These are phyloP conservation scores for Cyclotella atomus DNA, from an alignment of 108 stramenopile species.

Conservation along the genomic window DNA sequence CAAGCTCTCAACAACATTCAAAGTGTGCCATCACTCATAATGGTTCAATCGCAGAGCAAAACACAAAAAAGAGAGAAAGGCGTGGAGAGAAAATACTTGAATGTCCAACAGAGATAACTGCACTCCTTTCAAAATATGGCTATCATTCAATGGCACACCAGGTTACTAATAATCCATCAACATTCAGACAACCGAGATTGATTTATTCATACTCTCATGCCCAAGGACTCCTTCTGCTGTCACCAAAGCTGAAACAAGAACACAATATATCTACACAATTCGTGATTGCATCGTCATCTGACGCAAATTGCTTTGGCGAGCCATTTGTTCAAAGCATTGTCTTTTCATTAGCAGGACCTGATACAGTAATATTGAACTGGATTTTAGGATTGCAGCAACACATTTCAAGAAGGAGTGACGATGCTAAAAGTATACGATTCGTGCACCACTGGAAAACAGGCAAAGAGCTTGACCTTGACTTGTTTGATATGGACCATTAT, in stretches of 20 bases:
- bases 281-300: slow-evolving; percentile 54
- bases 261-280: slow-evolving; percentile 65
- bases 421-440: slow-evolving; percentile 17
- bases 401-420: background rate
- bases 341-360: slow-evolving; percentile 54
- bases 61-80: background rate
- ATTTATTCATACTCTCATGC: slow-evolving; percentile 68
- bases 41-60: background rate
- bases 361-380: slow-evolving; percentile 83
- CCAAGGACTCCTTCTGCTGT: slow-evolving; percentile 64
- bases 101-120: slow-evolving; percentile 18
- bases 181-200: slow-evolving; percentile 9
- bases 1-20: background rate
- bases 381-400: slow-evolving; percentile 44
- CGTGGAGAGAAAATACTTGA: background rate
- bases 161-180: background rate
- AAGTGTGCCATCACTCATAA: background rate
- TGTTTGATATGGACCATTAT: slow-evolving; percentile 52
- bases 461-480: slow-evolving; percentile 47
- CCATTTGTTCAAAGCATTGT: slow-evolving; percentile 67
- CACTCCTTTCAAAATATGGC: slow-evolving; percentile 21
- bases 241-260: slow-evolving; percentile 37
- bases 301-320: slow-evolving; percentile 78
- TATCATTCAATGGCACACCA: slow-evolving; percentile 23
- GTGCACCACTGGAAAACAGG: slow-evolving; percentile 43